Conservation (phyloP, 305 asterid species). For the Coffea humblotiana region DNA sequence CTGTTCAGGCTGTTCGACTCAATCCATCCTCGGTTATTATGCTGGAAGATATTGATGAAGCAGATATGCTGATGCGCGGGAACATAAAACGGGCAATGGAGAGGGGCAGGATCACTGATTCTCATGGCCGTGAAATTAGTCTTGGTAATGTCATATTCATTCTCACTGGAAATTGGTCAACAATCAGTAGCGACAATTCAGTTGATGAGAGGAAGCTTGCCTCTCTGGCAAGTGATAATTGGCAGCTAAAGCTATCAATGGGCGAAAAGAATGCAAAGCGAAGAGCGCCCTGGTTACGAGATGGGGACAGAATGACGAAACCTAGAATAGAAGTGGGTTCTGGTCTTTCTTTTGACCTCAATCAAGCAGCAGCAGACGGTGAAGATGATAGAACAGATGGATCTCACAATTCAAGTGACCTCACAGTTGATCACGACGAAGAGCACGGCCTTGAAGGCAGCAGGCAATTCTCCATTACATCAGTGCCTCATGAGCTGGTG, state of each 20-base stretch:
- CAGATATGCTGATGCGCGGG: constrained; percentile 68
- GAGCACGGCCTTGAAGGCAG: constrained; percentile 46
- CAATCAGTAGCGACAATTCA: constrained; percentile 35
- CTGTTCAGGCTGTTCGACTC: too few relatives aligned
- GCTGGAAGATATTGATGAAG: constrained; percentile 86
- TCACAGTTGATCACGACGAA: constrained; percentile 67
- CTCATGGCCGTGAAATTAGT: constrained; percentile 91
- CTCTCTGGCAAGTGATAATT: constrained; percentile 46
- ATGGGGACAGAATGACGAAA: constrained; percentile 42
- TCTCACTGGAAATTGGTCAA: constrained; percentile 87
- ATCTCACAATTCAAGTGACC: constrained; percentile 67
- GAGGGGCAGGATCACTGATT: constrained; percentile 80
- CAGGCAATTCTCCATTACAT: constrained; percentile 46
- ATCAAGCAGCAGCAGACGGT: constrained; percentile 52
- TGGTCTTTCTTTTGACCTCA: constrained; percentile 71
- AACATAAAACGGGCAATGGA: constrained; percentile 73
- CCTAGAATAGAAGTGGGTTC: constrained; percentile 47
- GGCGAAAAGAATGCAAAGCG: constrained; percentile 69
- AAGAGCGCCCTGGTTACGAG: constrained; percentile 53
- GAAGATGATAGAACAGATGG: constrained; percentile 66
- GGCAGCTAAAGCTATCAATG: constrained; percentile 61
- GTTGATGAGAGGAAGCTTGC: constrained; percentile 48
- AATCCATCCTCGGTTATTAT: constrained; percentile 72
- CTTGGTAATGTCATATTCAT: constrained; percentile 77
- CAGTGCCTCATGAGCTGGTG: constrained; percentile 74